Evolutionary conservation across 2,329 filamentous ascomycete species (phyloP).

Genomic region (Akanthomyces muscarius): DNA sequence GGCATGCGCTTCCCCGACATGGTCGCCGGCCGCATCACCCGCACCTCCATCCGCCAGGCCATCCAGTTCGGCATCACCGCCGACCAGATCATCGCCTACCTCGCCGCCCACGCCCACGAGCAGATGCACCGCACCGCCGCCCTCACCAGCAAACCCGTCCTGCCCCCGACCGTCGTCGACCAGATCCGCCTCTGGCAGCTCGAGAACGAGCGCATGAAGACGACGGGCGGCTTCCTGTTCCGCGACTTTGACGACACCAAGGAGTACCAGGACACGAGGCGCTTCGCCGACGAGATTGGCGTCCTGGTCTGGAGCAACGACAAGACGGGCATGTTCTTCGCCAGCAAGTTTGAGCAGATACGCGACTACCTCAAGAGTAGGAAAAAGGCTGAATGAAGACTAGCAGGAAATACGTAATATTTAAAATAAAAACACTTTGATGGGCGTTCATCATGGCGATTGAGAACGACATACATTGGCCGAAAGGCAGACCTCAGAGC

Average conservation of each 20-base stretch:
- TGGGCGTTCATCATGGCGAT: not conserved
- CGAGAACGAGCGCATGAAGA: conserved; percentile 90
- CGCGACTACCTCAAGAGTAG: conserved; percentile 70
- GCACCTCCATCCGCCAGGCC: conserved; percentile 80
- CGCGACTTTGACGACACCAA: conserved; percentile 72
- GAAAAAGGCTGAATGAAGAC: conserved; percentile 42
- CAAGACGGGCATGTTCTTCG: conserved; percentile 79
- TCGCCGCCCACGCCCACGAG: conserved; percentile 88
- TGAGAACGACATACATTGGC: not conserved
- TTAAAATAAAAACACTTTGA: not conserved
- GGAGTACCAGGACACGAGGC: conserved; percentile 67
- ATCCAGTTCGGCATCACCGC: conserved; percentile 89
- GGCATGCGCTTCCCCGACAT: conserved; percentile 92
- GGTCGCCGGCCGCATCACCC: conserved; percentile 81
- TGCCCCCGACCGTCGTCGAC: conserved; percentile 94
- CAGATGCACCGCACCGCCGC: conserved; percentile 73
- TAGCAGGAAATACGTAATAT: not conserved
- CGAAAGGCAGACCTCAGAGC: not conserved
- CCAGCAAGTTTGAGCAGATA: conserved; percentile 86
- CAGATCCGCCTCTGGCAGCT: conserved; percentile 98
- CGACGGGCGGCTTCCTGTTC: conserved; percentile 80
- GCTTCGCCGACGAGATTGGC: conserved; percentile 85
- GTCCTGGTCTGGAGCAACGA: conserved; percentile 87
- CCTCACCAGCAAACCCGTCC: conserved; percentile 59
- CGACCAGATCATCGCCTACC: conserved; percentile 91